Evolutionary conservation across 2,329 filamentous ascomycete species (phyloP).

Genomic region (Verticillium alfalfae): DNA sequence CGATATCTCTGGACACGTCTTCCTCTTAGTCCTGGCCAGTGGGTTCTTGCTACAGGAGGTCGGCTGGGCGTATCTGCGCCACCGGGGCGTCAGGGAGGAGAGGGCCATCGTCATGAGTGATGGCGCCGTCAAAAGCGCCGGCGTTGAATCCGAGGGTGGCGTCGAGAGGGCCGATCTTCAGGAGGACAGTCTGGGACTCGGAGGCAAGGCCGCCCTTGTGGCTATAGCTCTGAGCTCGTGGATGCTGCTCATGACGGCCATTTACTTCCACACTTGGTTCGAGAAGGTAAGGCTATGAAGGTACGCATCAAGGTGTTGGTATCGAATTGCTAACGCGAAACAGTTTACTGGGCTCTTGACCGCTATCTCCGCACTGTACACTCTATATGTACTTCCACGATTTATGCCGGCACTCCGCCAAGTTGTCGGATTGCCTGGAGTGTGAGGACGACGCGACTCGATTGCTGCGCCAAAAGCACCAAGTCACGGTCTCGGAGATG

Average conservation of each 20-base stretch:
- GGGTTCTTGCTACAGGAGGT: slow-evolving; percentile 79
- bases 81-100: slow-evolving; percentile 47
- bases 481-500: not conserved
- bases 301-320: too few species aligned
- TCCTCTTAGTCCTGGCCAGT: slow-evolving; percentile 81
- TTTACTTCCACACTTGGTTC: slow-evolving; percentile 98
- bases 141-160: slow-evolving; percentile 33
- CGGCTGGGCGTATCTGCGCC: slow-evolving; percentile 48
- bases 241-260: slow-evolving; percentile 98
- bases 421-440: slow-evolving; percentile 44
- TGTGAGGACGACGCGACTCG: not conserved
- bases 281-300: slow-evolving; percentile 69
- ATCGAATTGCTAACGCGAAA: slow-evolving; percentile 13
- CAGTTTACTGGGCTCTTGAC: slow-evolving; percentile 50
- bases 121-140: slow-evolving; percentile 57
- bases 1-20: slow-evolving; percentile 94
- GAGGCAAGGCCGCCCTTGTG: slow-evolving; percentile 50
- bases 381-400: slow-evolving; percentile 46
- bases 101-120: slow-evolving; percentile 61
- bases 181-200: slow-evolving; percentile 31
- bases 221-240: slow-evolving; percentile 74
- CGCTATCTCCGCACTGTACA: slow-evolving; percentile 39
- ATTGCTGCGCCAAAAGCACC: too few species aligned
- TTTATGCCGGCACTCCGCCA: slow-evolving; percentile 39
- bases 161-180: slow-evolving; percentile 17